Percentiles rank a stretch among this genome's conserved stretches.
Conservation (phyloP, 257 asterid species). For the Osmanthus fragrans region DNA sequence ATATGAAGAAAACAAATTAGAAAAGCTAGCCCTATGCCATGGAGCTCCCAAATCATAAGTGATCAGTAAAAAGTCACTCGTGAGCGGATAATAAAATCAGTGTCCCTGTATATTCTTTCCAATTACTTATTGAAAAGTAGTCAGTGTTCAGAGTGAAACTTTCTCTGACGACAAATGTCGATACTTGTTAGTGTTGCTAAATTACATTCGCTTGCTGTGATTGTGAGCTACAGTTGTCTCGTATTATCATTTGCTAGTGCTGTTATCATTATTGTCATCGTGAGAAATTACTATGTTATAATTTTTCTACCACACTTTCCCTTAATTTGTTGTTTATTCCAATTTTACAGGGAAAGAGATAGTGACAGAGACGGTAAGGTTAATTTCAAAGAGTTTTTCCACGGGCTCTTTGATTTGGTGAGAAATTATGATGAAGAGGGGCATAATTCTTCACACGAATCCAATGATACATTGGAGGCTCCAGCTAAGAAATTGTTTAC, state of each 20-base stretch:
- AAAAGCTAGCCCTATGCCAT: not conserved
- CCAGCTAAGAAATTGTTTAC: slow-evolving; percentile 71
- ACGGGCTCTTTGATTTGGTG: slow-evolving; percentile 78
- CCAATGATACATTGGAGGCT: slow-evolving; percentile 51
- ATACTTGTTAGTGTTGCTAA: not conserved
- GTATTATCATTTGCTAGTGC: not conserved
- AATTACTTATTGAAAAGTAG: not conserved
- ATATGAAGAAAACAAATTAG: not conserved
- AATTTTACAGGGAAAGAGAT: slow-evolving; percentile 77
- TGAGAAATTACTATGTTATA: not conserved
- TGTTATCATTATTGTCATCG: not conserved
- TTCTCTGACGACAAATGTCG: not conserved
- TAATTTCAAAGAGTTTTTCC: slow-evolving; percentile 85
- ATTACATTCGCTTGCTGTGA: not conserved
- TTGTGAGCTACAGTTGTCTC: not conserved
- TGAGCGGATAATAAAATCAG: not conserved
- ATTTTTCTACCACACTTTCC: slow-evolving; percentile 5
- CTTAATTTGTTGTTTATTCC: slow-evolving; percentile 4
- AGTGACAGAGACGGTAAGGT: slow-evolving; percentile 81
- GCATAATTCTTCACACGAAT: slow-evolving; percentile 47
- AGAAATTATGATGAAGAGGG: slow-evolving; percentile 75
- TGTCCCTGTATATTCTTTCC: not conserved
- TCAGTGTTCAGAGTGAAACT: not conserved
- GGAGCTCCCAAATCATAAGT: not conserved
- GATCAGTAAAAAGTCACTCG: not conserved